Base-by-base conservation (phyloP, 1,284 basidiomycete species). In the Ustilago curta region DNA sequence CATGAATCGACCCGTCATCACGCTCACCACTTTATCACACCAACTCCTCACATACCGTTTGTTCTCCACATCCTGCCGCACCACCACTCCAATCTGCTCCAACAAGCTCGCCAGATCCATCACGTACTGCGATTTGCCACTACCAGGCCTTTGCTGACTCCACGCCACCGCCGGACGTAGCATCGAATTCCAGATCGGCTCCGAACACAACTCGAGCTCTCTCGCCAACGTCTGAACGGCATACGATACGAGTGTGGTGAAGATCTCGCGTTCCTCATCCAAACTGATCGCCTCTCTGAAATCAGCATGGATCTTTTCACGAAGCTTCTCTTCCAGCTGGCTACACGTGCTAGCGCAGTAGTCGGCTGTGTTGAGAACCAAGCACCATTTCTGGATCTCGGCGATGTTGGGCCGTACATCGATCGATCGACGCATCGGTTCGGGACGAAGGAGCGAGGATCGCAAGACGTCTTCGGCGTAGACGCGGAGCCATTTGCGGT, bases 351-450 rank as follows among this genome's bases (percentile, higher is more conserved):
- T 91, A 77, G 94, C 92, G 84, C 97, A 99, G 85, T 99, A 99
- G 81, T 99, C 96, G 2, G 95, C 95, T 0, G 97, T 99, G 83
- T 99, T 99, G 82, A 99, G 91, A 23, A 97, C 87, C 19, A 94
- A 87, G 43, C 81, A 83, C 71, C 70, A 68, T n/a, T 71, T 62
- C 19, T 79, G 82, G 21, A 79, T 58, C 32, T 83, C 82, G 29
- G 59, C 44, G 12, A 70, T 57, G 60, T 65, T 79, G 25, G 76
- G 65, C 5, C 80, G 68, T 6, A 70, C 59, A 40, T 82, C 80
- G 42, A 77, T 60, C 16, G 77, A 79, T 14, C 77, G 62, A 1
- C 79, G 66, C 12, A 54, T 27, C 8, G 71, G 59, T n/a, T 77
- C 72, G 54, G 70, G 91, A 91, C 89, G 88, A 83, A 92, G 92